Evolutionary conservation across 495 filamentous ascomycete genomes (phyloP), one percentile per base, ranked within the genome.

Genomic region (Elaphomyces granulatus): DNA sequence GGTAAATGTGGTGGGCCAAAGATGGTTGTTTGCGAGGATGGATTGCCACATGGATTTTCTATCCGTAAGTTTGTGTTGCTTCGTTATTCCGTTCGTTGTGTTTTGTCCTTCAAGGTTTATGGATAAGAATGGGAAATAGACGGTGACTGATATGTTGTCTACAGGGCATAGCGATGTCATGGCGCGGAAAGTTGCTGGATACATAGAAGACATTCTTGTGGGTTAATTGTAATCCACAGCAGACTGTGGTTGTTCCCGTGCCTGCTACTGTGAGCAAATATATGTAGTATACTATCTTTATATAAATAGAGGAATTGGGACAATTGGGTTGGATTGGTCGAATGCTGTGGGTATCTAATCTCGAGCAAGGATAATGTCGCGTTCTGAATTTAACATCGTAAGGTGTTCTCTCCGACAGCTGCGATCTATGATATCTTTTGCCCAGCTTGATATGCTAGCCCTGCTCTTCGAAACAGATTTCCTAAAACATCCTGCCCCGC

Each of bases 1-100:
- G 70, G 59, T 16, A 39, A 42, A 30, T 54, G 61, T 23, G 60
- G 67, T 28, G 78, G 77, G 41, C 77, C 80, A 9, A 63, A 49
- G 42, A 79, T 92, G 69, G 49, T 81, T 40, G 68, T 94, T 48
- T 83, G 84, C 53, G 72, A 85, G 45, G 68, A 73, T 17, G 71
- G 71, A 0, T 60, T 87, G 44, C 80, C 80, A 26, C 87, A 94
- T 70, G 81, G 70, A 0, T 94, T 94, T 59, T 87, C 80, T 55
- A 70, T 88, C 37, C 66, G 77, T 81, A 50, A 72, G 77, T 72
- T 40, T 32, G 33, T 41, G n/a, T 28, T 10, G n/a, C n/a, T n/a
- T n/a, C n/a, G n/a, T n/a, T n/a, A n/a, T n/a, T n/a, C n/a, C n/a
- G n/a, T n/a, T n/a, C n/a, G n/a, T n/a, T n/a, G n/a, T n/a, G n/a